phyloP scores from a whole-genome alignment of 73 alveolate species.

The Diophrys sp. region DNA sequence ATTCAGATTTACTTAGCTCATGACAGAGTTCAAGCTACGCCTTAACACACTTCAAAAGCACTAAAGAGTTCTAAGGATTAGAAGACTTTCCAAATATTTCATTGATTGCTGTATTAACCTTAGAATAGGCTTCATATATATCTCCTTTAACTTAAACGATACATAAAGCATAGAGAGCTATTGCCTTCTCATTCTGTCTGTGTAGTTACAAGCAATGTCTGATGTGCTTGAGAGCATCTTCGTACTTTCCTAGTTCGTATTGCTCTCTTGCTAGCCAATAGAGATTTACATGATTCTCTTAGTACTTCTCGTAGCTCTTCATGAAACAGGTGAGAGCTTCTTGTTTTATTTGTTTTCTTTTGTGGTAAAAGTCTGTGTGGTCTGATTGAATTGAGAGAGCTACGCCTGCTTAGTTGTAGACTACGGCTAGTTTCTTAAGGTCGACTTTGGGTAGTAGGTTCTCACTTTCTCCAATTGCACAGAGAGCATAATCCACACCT shows the following conservation, averaged over 20 bases:
- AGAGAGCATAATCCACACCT: background rate
- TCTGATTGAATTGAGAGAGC: background rate
- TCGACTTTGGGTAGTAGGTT: background rate
- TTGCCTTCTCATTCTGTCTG: background rate
- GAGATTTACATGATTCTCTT: background rate
- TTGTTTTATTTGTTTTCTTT: too few species aligned
- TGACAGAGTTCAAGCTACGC: background rate
- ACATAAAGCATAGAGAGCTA: background rate
- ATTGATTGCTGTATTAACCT: background rate
- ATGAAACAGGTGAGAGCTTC: background rate
- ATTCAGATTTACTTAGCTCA: background rate
- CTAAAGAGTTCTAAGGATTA: background rate
- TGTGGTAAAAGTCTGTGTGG: background rate
- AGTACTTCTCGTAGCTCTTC: background rate
- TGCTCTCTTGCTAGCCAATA: background rate
- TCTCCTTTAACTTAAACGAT: background rate
- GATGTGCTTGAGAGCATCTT: background rate
- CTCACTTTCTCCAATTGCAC: background rate
- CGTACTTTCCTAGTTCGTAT: background rate
- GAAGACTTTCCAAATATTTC: background rate
- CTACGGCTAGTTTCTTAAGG: background rate
- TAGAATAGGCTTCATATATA: background rate
- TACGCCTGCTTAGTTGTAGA: background rate
- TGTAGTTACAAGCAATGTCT: background rate
- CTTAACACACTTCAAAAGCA: background rate